Base-by-base conservation (phyloP, 2,329 filamentous ascomycete genomes). In the Lasiodiplodia sp. region DNA sequence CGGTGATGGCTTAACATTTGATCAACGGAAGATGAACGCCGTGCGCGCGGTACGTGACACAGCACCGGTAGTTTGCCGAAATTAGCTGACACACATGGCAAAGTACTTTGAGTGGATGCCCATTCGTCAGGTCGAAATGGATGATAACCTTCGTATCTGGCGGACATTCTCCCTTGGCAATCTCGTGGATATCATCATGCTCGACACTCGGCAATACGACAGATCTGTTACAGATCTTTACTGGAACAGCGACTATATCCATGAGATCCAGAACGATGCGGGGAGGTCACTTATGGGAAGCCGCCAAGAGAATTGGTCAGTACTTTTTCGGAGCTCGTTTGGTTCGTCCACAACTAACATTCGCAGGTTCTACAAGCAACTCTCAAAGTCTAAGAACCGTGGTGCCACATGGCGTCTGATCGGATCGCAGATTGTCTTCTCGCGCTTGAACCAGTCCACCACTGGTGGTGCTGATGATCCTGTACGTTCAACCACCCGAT, bases 341-440 rank as follows among this genome's bases (percentile, higher is more conserved):
- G 14, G 5, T 25, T 18, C 21, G 4, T 4, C 6, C 21, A 21
- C 31, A 10, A 10, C 60, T 64, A 14, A 64, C 10, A 18, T 0
- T 2, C 12, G 23, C n/a, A 67, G 65, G 65, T 79, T 80, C 71
- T 79, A 79, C 72, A 73, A 73, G 56, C 80, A 84, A 52, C 80
- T 92, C 8, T 83, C 83, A 5, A 77, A 85, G 60, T 90, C 88
- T 2, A 56, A 64, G 18, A 53, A 25, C 25, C 38, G 67, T n/a
- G 88, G 88, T 28, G 88, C 91, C 0, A 84, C 86, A 0, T 94
- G 91, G 91, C 84, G 91, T 51, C 77, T 94, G 21, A 85, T 94
- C 53, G 91, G 91, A 11, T 91, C 89, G 31, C 91, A 93, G 76
- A 87, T 91, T 52, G 80, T 92, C 60, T 92, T 93, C 79, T 88